Evolutionary conservation across 768 basidiomycete species (phyloP).

Genomic region (Thelephora aurantiotincta): DNA sequence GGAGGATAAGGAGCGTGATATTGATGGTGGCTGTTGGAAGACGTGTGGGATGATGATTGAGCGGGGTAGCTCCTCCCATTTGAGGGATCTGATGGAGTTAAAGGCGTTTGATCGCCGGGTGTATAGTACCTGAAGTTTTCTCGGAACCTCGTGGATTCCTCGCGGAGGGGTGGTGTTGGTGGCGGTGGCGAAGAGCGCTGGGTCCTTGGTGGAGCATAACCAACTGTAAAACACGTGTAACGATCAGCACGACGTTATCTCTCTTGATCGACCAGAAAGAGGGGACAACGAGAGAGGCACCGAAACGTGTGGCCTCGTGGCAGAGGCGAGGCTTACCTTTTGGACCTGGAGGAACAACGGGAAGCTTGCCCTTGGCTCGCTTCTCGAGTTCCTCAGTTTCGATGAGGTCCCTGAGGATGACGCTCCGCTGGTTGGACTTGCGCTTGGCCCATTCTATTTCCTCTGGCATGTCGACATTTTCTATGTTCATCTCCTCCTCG

Average conservation of each 20-base stretch:
- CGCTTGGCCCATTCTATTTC: conserved; percentile 66
- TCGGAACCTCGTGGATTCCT: background rate
- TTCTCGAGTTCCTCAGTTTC: conserved; percentile 25
- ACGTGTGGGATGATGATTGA: background rate
- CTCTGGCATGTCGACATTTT: conserved; percentile 68
- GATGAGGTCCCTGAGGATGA: conserved; percentile 60
- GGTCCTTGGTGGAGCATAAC: background rate
- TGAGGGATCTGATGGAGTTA: background rate
- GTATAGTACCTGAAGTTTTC: background rate
- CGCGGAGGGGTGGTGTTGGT: background rate
- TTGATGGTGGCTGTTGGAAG: background rate
- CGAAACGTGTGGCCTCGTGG: background rate
- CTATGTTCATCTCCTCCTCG: conserved; percentile 36
- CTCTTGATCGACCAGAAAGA: too few relatives aligned
- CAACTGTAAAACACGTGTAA: background rate
- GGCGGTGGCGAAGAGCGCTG: background rate
- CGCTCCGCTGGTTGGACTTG: conserved; percentile 61
- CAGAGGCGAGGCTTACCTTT: conserved; percentile 6
- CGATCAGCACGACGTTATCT: too few relatives aligned
- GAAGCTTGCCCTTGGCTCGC: conserved; percentile 24
- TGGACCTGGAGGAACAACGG: conserved; percentile 11
- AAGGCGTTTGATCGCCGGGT: background rate
- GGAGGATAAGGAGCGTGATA: background rate
- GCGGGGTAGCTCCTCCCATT: background rate
- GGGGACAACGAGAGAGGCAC: too few relatives aligned